Percentiles rank a stretch among this genome's conserved stretches.
These are phyloP conservation scores for Tetradesmus obliquus DNA, from an alignment of 139 green algal genomes.

Conservation along the genomic window DNA sequence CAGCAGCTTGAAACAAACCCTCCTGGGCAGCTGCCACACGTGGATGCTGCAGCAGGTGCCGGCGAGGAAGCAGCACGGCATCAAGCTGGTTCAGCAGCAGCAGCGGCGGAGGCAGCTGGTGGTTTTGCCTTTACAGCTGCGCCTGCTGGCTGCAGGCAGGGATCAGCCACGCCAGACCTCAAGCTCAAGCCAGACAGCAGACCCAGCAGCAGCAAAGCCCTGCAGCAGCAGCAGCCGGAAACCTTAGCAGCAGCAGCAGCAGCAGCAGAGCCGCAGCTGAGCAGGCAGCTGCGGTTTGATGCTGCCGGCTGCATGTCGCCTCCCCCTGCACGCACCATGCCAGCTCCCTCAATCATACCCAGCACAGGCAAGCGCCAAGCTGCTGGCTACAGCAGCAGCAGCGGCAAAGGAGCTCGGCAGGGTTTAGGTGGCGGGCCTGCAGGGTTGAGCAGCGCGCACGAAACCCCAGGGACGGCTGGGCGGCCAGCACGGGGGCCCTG, in stretches of 20 bases:
- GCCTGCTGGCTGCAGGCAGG: neutral
- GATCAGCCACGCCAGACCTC: neutral
- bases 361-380: neutral
- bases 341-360: neutral
- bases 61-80: neutral
- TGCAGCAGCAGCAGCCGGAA: neutral
- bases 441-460: neutral
- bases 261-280: neutral
- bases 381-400: neutral
- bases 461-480: neutral
- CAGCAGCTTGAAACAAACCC: neutral
- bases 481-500: neutral
- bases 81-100: neutral
- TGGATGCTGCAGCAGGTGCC: neutral
- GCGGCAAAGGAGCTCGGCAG: neutral
- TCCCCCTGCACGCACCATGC: neutral
- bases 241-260: conserved; percentile 6
- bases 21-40: neutral
- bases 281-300: neutral
- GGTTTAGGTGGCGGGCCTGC: neutral
- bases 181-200: neutral
- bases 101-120: neutral
- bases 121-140: neutral
- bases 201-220: neutral
- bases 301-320: neutral